Base-by-base conservation (phyloP, 371 early-diverging fungal genomes). In the Mortierella sp. region DNA sequence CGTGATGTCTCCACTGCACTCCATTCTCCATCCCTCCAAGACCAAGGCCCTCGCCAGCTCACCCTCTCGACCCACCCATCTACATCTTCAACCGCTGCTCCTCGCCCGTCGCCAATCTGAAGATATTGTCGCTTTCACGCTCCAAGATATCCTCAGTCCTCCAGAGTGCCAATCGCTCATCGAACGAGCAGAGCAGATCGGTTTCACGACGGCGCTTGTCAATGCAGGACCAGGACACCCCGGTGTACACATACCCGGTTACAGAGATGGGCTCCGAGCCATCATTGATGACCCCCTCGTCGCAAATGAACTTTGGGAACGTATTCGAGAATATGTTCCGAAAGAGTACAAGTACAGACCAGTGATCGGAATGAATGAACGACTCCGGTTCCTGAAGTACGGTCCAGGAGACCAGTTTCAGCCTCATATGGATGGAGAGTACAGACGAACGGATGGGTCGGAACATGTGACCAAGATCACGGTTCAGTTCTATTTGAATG, bases 381-480 rank as follows among this genome's bases (percentile, higher is more conserved):
- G 86, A 1, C 65, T 85, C n/a, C 61, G 86, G 12, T 82, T 85
- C 56, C 59, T 85, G 31, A 79, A 79, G 54, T 85, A 85, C 44
- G 34, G 21, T 6, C 80, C 80, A 1, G 80, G 78, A 2, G 82
- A 84, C 55, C n/a, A 56, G n/a, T 85, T 85, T 46, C 52, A 59
- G 42, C 60, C 70, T 1, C 86, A 85, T 53, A 64, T 61, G 58
- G 86, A 85, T 66, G 86, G 86, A 4, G 56, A 52, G 7, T 84
- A 75, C 55, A 56, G 51, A 9, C 66, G 82, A 0, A 55, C 62
- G 2, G 83, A 83, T 57, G 83, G 83, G 6, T 66, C 75, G 0
- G 66, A 62, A 5, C 80, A 81, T n/a, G 61, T 64, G 17, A 79
- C 79, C 17, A 72, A 68, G 53, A 34, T 84, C 28, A 85, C 85